phyloP scores from a whole-genome alignment of 495 filamentous ascomycete genomes.

The Jackrogersella multiformis region DNA sequence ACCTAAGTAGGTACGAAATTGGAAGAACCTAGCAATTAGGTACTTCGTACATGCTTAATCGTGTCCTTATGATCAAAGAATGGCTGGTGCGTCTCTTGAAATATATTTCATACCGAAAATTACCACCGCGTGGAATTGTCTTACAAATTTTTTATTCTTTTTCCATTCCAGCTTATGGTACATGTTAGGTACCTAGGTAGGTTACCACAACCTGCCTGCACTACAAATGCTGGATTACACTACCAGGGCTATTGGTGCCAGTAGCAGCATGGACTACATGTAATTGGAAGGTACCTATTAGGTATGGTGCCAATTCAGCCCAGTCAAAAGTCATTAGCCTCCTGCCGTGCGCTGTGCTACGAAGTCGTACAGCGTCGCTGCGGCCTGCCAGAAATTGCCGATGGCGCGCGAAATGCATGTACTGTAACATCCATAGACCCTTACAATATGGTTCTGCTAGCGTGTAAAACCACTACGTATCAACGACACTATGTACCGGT shows the following conservation, averaged over 20 bases:
- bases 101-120: neutral
- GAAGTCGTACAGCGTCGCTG: slow-evolving; percentile 34
- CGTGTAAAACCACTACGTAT: too few relatives aligned
- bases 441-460: slow-evolving; percentile 9
- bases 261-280: too few relatives aligned
- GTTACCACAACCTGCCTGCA: slow-evolving; percentile 1
- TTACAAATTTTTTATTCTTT: neutral
- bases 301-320: neutral
- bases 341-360: slow-evolving; percentile 37
- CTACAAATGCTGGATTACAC: neutral
- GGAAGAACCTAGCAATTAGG: too few relatives aligned
- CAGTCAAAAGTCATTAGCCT: slow-evolving; percentile 8
- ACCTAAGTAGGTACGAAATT: neutral
- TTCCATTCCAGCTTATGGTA: neutral
- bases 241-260: neutral
- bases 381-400: slow-evolving; percentile 34
- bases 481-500: slow-evolving; percentile 11
- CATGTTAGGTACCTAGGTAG: too few relatives aligned
- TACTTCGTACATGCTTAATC: neutral
- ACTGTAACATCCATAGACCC: slow-evolving; percentile 11
- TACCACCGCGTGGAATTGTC: slow-evolving; percentile 1
- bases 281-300: neutral
- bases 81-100: neutral
- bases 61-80: neutral
- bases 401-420: slow-evolving; percentile 16